These are phyloP conservation scores for Mychonastes homosphaera DNA, from an alignment of 139 green algal genomes.

Conservation along the genomic window DNA sequence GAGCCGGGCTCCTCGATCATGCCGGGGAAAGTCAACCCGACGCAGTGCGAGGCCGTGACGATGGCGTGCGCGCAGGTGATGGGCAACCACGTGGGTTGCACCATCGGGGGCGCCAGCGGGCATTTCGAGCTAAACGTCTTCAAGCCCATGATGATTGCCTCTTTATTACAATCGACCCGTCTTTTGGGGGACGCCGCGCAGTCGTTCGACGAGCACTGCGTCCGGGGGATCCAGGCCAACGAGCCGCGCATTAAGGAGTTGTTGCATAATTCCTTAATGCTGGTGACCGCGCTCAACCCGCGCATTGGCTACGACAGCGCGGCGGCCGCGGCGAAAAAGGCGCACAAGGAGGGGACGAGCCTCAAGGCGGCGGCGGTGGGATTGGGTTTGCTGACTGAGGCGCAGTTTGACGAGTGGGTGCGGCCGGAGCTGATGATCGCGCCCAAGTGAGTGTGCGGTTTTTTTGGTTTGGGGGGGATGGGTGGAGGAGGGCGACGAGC, in stretches of 20 bases:
- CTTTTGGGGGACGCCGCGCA: slow-evolving; percentile 69
- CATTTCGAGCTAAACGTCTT: slow-evolving; percentile 97
- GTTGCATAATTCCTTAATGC: slow-evolving; percentile 87
- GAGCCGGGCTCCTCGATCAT: slow-evolving; percentile 95
- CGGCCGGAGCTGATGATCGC: slow-evolving; percentile 80
- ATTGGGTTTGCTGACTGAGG: slow-evolving; percentile 53
- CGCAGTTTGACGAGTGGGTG: slow-evolving; percentile 85
- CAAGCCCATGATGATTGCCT: slow-evolving; percentile 77
- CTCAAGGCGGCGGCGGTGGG: slow-evolving; percentile 74
- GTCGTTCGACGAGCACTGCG: slow-evolving; percentile 74
- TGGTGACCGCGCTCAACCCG: slow-evolving; percentile 91
- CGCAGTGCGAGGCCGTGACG: slow-evolving; percentile 90
- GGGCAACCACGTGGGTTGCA: slow-evolving; percentile 79
- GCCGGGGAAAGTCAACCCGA: slow-evolving; percentile 96
- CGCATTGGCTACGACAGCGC: slow-evolving; percentile 91
- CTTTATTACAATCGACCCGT: slow-evolving; percentile 42
- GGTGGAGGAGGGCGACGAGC: no score
- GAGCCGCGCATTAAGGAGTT: slow-evolving; percentile 61
- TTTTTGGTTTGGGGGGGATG: no score
- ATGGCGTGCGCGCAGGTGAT: slow-evolving; percentile 93
- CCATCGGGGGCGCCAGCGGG: slow-evolving; percentile 61
- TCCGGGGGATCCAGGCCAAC: slow-evolving; percentile 74
- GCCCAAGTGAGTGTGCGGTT: slow-evolving; percentile 38
- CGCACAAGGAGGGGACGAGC: slow-evolving; percentile 81
- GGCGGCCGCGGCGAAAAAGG: slow-evolving; percentile 86